Base-by-base conservation (phyloP, 169 alveolate genomes). In the Plasmodium cynomolgi region DNA sequence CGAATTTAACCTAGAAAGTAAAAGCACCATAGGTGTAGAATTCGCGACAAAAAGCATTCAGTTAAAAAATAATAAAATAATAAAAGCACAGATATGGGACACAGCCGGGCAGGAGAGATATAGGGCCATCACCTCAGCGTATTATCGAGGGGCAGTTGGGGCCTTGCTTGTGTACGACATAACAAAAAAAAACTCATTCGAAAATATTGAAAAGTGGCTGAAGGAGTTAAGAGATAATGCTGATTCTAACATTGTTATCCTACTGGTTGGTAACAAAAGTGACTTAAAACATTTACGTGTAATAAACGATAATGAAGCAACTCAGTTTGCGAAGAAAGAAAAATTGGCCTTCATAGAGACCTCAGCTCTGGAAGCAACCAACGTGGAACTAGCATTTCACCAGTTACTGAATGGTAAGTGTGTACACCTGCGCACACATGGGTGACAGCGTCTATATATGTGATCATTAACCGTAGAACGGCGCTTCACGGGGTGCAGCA, bases 81-180 rank as follows among this genome's bases (percentile, higher is more conserved):
- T 98, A 54, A 98, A 98, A 95, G 99, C 99, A 26, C 99, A 99
- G 91, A 98, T 99, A 17, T 99, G 99, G 99, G 99, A 99, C 93
- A 99, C 99, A n/a, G 99, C 99, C 17, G 99, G 99, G 11, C 99
- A 99, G 95, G 99, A 99, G 95, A 97, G 99, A 83, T 99, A 99
- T 96, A 96, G 99, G 83, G 99, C 99, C 73, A 99, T 99, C 44
- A 99, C 99, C 29, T 97, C 99, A 11, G 99, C 99, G 39, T 99
- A 99, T 97, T 99, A 99, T 96, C 96, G 99, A 85, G 99, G 99
- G 41, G 99, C 99, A 7, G 99, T 99, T 26, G 99, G 99, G 20
- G 99, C 99, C 9, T 96, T 99, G 84, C 96, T 99, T 41, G 99
- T 99, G 62, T 99, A 99, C 96, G 99, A 99, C 95, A 99, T 99